Evolutionary conservation across 2,329 filamentous ascomycete species (phyloP), one percentile per base, ranked within the genome.

Genomic region (Decorospora gaudefroyi): DNA sequence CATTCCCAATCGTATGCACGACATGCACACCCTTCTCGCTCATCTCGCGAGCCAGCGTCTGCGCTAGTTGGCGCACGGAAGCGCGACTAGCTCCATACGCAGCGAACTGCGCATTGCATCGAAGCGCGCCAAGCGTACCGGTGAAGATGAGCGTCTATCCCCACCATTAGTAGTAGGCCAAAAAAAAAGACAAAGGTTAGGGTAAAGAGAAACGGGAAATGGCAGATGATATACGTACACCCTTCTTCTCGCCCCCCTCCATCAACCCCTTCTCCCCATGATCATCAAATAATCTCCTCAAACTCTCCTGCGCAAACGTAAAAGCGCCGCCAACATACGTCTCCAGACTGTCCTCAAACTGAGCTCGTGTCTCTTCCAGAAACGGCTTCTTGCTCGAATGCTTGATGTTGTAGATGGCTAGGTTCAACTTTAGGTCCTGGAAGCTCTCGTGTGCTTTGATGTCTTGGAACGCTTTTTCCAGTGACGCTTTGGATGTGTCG

Each of bases 1-100:
- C 79, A 56, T 83, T 83, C 0, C 77, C 78, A 47, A 83, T 79
- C 2, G 79, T 74, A 64, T 84, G 80, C n/a, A 78, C 78, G 3
- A 82, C 78, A 61, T 83, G 79, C 0, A 83, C 64, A 2, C 80
- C 79, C 47, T 75, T 76, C n/a, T 72, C 71, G 51, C 74, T 79
- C 66, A 82, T 78, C 62, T 83, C 80, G 25, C 78, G 74, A 0
- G 78, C 79, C 29, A 83, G 62, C 6, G 73, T 76, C 61, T 82
- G 79, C 0, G 78, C 78, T 9, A 83, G 64, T 64, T 81, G 80
- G 25, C 80, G 65, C 5, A 79, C 78, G 1, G 75, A 76, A 0
- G 76, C 70, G 3, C 79, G 67, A 1, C 76, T 74, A 4, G 78
- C 79, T 6, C 79, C 80, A 48, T 83, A 83, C 1, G 78, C 75